phyloP scores from a whole-genome alignment of 345 rosid genomes.

The Syzygium jambos region DNA sequence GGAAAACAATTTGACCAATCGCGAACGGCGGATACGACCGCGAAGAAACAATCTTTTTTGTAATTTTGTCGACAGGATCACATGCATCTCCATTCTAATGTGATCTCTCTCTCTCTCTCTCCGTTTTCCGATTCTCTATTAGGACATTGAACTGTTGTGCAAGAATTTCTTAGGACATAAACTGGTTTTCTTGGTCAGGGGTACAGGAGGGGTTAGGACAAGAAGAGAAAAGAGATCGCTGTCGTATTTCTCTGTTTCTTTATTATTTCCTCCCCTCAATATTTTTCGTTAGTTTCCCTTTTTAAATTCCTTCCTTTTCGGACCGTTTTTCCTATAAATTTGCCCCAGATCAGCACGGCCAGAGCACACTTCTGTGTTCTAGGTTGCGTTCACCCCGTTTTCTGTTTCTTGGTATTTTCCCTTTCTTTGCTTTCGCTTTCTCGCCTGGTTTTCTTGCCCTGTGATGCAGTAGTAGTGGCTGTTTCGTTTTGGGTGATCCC shows the following conservation, averaged over 20 bases:
- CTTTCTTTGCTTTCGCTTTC: not conserved
- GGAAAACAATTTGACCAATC: accelerated
- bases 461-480: not conserved
- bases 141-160: not conserved
- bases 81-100: not conserved
- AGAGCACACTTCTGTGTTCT: not conserved
- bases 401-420: not conserved
- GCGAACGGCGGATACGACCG: accelerated
- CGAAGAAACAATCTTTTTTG: not conserved
- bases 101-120: not conserved
- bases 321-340: not conserved
- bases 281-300: not conserved
- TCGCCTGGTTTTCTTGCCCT: not conserved
- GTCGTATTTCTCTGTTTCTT: not conserved
- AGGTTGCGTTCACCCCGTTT: not conserved
- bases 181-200: not conserved
- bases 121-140: not conserved
- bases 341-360: not conserved
- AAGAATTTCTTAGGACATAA: not conserved
- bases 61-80: not conserved
- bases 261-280: not conserved
- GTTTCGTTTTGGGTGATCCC: not conserved
- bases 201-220: not conserved
- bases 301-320: not conserved
- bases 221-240: not conserved